Conservation (phyloP, 2,329 filamentous ascomycete genomes). For the Dactylella cylindrospora region DNA sequence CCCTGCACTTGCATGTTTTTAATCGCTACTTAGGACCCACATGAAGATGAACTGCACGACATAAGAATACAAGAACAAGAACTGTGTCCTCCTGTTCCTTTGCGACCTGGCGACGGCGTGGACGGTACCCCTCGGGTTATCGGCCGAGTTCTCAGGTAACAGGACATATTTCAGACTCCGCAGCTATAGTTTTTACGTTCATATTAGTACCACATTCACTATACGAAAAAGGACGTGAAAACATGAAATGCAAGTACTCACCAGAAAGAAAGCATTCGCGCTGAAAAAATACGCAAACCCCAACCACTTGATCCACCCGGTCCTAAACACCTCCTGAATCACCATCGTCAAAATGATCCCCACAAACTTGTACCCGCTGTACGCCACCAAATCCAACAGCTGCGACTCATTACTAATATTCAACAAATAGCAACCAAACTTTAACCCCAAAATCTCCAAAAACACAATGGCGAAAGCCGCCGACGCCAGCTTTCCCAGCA, state of each 20-base stretch:
- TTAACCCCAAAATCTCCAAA: conserved; percentile 85
- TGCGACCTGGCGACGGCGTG: conserved; percentile 76
- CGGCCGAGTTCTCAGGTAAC: conserved; percentile 74
- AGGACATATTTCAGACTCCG: conserved; percentile 94
- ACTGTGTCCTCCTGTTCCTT: conserved; percentile 83
- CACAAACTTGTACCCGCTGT: conserved; percentile 98
- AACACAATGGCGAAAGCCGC: conserved; percentile 79
- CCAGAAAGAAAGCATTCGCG: conserved; percentile 92
- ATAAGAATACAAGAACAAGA: conserved; percentile 92
- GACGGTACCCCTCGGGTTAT: conserved; percentile 65
- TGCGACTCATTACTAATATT: conserved; percentile 93
- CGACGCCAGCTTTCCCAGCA: conserved; percentile 85
- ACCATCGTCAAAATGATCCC: conserved; percentile 88
- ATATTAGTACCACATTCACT: too few species aligned
- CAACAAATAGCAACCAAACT: conserved; percentile 88
- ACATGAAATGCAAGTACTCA: conserved; percentile 59
- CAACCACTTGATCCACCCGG: conserved; percentile 83
- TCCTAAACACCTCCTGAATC: conserved; percentile 45
- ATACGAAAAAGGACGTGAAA: too few species aligned
- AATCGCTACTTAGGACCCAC: conserved; percentile 68
- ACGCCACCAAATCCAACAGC: conserved; percentile 88
- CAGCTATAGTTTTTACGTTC: conserved; percentile 64
- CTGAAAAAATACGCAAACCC: conserved; percentile 90
- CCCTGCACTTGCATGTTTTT: too few species aligned
- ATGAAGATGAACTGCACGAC: conserved; percentile 92